Percentiles rank a stretch among this genome's conserved stretches.
Evolutionary conservation across 148 eudicot species (phyloP).

Genomic region (Rheum nobile): DNA sequence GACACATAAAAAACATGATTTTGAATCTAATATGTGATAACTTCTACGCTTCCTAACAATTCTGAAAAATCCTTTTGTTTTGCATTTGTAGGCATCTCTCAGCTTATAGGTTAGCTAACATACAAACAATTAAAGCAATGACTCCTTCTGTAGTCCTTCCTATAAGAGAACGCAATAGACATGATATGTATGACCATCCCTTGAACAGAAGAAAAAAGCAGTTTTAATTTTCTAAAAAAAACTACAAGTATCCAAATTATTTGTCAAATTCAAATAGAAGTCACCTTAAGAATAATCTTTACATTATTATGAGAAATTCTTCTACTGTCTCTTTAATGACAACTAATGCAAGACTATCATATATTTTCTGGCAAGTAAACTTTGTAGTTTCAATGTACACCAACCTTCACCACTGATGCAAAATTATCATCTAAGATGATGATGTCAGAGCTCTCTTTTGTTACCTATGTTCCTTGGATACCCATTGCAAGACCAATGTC

Average conservation of each 20-base stretch:
- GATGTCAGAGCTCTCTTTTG: conserved; percentile 94
- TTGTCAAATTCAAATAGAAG: background rate
- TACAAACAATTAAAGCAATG: background rate
- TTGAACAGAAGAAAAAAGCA: background rate
- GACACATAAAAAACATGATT: background rate
- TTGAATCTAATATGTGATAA: background rate
- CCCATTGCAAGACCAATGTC: conserved; percentile 99
- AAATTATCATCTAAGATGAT: conserved; percentile 93
- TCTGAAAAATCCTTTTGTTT: background rate
- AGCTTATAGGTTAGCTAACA: background rate
- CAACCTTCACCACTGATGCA: conserved; percentile 92
- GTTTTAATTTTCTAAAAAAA: background rate
- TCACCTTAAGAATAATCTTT: background rate
- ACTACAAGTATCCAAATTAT: background rate
- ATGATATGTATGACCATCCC: background rate
- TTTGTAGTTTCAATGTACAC: conserved; percentile 9
- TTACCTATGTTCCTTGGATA: conserved; percentile 90
- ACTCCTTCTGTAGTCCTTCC: too few relatives aligned
- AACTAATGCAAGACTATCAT: background rate
- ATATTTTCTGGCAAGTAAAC: background rate
- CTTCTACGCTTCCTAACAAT: background rate
- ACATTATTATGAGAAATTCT: background rate
- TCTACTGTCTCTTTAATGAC: background rate
- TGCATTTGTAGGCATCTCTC: background rate
- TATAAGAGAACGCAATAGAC: background rate